These are phyloP conservation scores for Isabelozyma gotoi DNA, from an alignment of 805 yeast species.

Conservation along the genomic window DNA sequence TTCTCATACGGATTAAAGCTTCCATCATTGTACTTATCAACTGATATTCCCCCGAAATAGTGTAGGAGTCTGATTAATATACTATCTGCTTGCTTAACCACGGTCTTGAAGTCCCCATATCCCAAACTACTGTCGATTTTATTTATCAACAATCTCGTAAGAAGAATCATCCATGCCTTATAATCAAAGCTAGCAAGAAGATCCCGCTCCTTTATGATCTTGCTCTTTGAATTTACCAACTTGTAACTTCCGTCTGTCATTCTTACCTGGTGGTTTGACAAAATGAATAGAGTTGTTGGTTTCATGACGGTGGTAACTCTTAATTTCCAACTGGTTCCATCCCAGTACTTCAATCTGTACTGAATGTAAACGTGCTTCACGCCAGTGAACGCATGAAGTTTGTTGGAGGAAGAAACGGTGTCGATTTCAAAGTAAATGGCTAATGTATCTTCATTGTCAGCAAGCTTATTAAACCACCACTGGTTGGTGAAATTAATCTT, in stretches of 20 bases:
- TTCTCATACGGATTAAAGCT: constrained; percentile 21
- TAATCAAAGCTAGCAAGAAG: constrained; percentile 32
- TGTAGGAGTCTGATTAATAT: constrained; percentile 23
- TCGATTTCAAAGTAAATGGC: constrained; percentile 35
- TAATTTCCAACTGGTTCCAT: constrained; percentile 20
- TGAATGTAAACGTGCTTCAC: constrained; percentile 29
- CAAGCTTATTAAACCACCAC: constrained; percentile 31
- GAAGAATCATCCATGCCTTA: constrained; percentile 25
- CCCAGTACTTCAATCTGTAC: constrained; percentile 30
- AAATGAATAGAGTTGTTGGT: constrained; percentile 25
- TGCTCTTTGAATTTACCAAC: constrained; percentile 16
- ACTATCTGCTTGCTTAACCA: constrained; percentile 23
- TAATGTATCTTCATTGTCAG: constrained; percentile 16
- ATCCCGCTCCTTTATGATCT: constrained; percentile 23
- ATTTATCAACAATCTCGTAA: constrained; percentile 31
- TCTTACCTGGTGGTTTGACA: constrained; percentile 12
- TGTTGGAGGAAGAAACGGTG: constrained; percentile 20
- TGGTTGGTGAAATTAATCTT: constrained; percentile 36
- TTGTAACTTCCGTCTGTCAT: constrained; percentile 12
- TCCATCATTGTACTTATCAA: constrained; percentile 4
- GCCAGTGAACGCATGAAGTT: constrained; percentile 12
- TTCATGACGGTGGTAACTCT: constrained; percentile 29
- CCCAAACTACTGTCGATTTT: constrained; percentile 36
- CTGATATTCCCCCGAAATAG: constrained; percentile 26
- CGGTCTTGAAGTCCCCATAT: constrained; percentile 28